Evolutionary conservation across 2,329 filamentous ascomycete species (phyloP), one percentile per base, ranked within the genome.

Genomic region (Penicillium sp.): DNA sequence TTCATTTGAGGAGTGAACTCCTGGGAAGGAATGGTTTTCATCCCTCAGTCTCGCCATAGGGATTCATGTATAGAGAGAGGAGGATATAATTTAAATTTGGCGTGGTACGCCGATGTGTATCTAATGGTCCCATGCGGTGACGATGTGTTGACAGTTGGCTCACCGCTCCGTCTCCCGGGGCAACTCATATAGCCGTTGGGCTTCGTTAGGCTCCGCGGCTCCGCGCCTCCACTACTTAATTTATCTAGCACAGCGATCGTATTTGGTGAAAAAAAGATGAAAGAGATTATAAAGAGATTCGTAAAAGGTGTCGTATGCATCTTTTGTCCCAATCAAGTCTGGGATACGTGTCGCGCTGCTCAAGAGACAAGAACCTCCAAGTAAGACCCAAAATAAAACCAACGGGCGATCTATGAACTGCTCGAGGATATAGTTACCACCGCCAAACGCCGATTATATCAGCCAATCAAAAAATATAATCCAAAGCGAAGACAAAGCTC

Each of bases 121-220:
- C 22, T 21, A 9, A 13, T 50, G 35, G 26, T 48, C 47, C 26
- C 24, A 47, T 47, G 19, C 37, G 51, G 22, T 46, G 39, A 37
- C 53, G 11, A 24, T 27, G 8, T 50, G 48, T 63, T 63, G 60
- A 63, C 58, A 43, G 44, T 27, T 37, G 9, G 1, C 48, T 63
- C 59, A 64, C 62, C 62, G 62, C 59, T 57, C 22, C 52, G 59
- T 63, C 56, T 47, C 61, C n/a, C 56, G 51, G 62, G 48, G 48
- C 48, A 50, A 50, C 48, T 29, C 21, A 10, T 14, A 39, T 59
- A 58, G 59, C 61, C 47, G 48, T 46, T 50, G 19, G 43, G 50
- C 41, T 53, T 41, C 48, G 26, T 50, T 41, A 50, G 48, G 48
- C 48, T 47, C 45, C 24, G 7, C 6, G 24, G 8, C 16, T 39